phyloP scores from a whole-genome alignment of 1,284 basidiomycete species.

The Rhodotorula sp. region DNA sequence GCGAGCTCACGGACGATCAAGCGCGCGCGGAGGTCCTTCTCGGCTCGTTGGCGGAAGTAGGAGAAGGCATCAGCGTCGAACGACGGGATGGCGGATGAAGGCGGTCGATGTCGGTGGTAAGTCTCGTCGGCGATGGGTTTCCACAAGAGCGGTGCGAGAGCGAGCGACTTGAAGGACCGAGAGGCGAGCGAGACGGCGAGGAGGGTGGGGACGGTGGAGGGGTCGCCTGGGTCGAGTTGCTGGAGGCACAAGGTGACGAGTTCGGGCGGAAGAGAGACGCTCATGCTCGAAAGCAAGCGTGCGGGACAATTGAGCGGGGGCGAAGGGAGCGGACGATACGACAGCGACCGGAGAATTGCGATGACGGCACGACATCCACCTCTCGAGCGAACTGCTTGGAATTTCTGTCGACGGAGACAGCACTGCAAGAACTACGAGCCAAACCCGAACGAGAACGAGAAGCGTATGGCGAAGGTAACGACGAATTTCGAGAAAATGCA shows the following conservation, averaged over 20 bases:
- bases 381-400: no score
- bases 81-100: background rate
- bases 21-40: background rate
- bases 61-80: background rate
- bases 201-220: constrained; percentile 12
- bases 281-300: background rate
- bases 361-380: no score
- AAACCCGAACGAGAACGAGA: no score
- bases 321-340: background rate
- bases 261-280: constrained; percentile 11
- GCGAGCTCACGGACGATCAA: constrained; percentile 5
- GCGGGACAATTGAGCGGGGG: background rate
- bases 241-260: constrained; percentile 12
- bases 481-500: no score
- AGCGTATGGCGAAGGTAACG: no score
- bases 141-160: constrained; percentile 8
- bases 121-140: background rate
- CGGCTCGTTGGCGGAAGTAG: background rate
- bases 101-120: constrained; percentile 1
- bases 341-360: no score
- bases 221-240: background rate
- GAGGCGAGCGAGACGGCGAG: constrained; percentile 8
- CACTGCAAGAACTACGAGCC: no score
- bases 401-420: no score
- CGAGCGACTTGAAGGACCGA: background rate